Base-by-base conservation (phyloP, 257 asterid genomes). In the Fraxinus anomala region DNA sequence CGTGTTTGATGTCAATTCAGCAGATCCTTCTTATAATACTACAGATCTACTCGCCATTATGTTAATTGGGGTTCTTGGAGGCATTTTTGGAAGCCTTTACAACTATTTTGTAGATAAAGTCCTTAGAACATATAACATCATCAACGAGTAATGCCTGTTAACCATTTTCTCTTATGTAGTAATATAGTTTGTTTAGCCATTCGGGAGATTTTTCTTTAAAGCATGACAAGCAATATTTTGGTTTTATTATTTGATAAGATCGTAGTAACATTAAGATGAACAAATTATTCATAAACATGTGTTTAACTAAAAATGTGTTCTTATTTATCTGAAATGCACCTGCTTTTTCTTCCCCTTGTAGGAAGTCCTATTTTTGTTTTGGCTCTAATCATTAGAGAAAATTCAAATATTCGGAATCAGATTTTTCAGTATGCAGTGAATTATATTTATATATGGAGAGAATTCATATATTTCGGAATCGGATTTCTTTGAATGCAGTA, bases 71-170 rank as follows among this genome's bases (percentile, higher is more conserved):
- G 86, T 89, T 78, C 88, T 95, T 3, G 99, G 99, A 80, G 99
- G 99, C 72, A 80, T 93, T 80, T 76, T 95, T 8, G 99, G 99
- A 82, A 81, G 92, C 86, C 82, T 95, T 69, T 95, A 95, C 87
- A 95, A 93, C 81, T 95, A 67, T 85, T 89, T 95, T 8, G 97
- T 95, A 73, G 98, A 91, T 87, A 91, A 89, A 80, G 97, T 95
- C 83, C 91, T 95, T 68, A 87, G 94, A 72, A 87, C 88, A 47
- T 95, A 95, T 78, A 85, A 91, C 90, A 73, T 88, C 87, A 88
- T 95, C 77, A 91, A 95, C 51, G 97, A 93, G 99, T 95, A 59
- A 95, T 69, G 94, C 79, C 31, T 23, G 42, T 73, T 70, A 2
- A 30, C 54, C 73, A 70, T 79, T 74, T 63, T 79, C 68, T 69